Evolutionary conservation across 2,329 filamentous ascomycete species (phyloP).

Genomic region (Bimuria novae-zelandiae): DNA sequence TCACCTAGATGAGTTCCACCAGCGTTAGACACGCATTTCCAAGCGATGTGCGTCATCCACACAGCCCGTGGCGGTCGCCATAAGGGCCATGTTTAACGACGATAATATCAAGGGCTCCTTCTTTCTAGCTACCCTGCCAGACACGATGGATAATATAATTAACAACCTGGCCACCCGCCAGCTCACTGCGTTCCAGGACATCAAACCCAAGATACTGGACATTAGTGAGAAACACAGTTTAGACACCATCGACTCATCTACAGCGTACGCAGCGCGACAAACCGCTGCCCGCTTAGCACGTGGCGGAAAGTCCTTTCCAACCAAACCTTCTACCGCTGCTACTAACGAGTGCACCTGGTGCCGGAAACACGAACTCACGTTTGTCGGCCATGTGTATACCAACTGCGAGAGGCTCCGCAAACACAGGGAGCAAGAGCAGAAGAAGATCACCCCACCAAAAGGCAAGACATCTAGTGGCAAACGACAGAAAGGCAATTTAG

Average conservation of each 20-base stretch:
- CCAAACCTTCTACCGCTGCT: too few species aligned
- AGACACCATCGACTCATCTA: constrained; percentile 3
- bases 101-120: constrained; percentile 18
- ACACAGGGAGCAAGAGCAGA: constrained; percentile 6
- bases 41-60: too few species aligned
- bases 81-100: constrained; percentile 15
- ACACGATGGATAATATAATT: constrained; percentile 15
- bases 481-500: constrained; percentile 3
- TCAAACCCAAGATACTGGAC: constrained; percentile 15
- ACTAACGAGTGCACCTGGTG: constrained; percentile 8
- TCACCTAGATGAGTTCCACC: too few species aligned
- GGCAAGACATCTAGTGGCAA: neutral
- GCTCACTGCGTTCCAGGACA: constrained; percentile 4
- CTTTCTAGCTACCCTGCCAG: constrained; percentile 16
- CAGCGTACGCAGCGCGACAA: constrained; percentile 3
- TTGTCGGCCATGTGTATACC: constrained; percentile 9
- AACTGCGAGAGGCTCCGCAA: constrained; percentile 10
- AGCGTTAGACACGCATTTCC: too few species aligned
- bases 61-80: too few species aligned
- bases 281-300: neutral
- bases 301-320: too few species aligned
- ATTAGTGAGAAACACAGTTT: constrained; percentile 11
- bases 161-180: constrained; percentile 9
- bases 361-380: constrained; percentile 9
- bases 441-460: neutral